These are phyloP conservation scores for Diplodia sapinea DNA, from an alignment of 2,329 filamentous ascomycete species.

Conservation along the genomic window DNA sequence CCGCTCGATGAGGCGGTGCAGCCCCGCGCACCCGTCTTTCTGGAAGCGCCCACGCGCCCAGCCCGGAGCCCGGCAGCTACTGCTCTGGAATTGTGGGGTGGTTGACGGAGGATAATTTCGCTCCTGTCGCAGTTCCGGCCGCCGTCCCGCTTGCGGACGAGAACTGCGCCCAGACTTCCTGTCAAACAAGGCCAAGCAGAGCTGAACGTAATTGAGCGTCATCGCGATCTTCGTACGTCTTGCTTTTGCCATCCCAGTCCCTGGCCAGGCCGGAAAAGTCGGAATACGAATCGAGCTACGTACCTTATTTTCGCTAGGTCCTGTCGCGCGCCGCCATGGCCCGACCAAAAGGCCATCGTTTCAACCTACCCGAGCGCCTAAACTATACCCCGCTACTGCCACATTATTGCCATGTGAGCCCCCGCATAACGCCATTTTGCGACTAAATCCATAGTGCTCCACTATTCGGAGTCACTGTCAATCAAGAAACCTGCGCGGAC, in stretches of 20 bases:
- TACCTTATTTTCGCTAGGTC: neutral
- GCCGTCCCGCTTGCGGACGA: neutral
- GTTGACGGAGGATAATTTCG: conserved; percentile 3
- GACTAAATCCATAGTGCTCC: neutral
- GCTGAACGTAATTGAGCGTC: neutral
- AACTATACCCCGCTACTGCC: neutral
- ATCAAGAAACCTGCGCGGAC: conserved; percentile 52
- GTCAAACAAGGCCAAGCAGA: neutral
- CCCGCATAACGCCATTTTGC: conserved; percentile 22
- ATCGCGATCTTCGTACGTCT: conserved; percentile 17
- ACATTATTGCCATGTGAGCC: conserved; percentile 12
- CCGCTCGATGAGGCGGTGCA: neutral
- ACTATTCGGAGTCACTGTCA: conserved; percentile 52
- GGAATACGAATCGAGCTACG: conserved; percentile 19
- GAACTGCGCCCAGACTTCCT: neutral
- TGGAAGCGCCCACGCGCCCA: neutral
- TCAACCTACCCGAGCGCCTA: conserved; percentile 10
- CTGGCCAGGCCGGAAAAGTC: conserved; percentile 12
- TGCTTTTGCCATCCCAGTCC: neutral
- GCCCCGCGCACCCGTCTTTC: neutral
- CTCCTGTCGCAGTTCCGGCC: neutral
- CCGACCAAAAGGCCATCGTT: conserved; percentile 1
- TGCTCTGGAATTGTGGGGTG: conserved; percentile 5
- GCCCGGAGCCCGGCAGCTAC: too few relatives aligned
- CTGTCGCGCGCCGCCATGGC: neutral